Evolutionary conservation across 345 rosid species (phyloP), one percentile per base, ranked within the genome.

Genomic region (Reutealis trisperma): DNA sequence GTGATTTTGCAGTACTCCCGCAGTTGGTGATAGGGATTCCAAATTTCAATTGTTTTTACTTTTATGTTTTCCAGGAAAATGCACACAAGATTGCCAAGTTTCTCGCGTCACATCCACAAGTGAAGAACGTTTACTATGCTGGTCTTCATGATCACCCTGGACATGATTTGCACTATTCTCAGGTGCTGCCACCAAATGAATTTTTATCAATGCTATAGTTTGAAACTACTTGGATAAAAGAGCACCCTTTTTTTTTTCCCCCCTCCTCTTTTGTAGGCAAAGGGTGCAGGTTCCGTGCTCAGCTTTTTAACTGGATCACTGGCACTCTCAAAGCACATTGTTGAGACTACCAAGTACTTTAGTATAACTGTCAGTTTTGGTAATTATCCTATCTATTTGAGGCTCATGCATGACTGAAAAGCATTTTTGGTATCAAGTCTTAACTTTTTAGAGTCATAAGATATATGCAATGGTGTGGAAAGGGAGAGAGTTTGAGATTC

Each of bases 321-420:
- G 42, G 88, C 90, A 0, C 90, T 96, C 65, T 96, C 97, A 1
- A 96, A 96, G 83, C 97, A 94, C 73, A 70, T 93, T 76, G 98
- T 92, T 27, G 97, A 96, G 85, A 77, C 90, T 67, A 92, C 99
- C 37, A 92, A 92, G 76, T 92, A 88, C 86, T 96, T 96, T 84
- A 92, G 98, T 86, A 90, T 92, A 59, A 89, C 99, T 44, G 99
- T 96, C 81, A 96, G 98, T 83, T 96, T 94, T 72, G 99, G 99
- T 96, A 85, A 94, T 75, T 3, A 60, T 21, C n/a, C 78, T 66
- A 79, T 63, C 75, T 65, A 8, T 58, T 70, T n/a, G 2, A 73
- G 44, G n/a, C 51, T 60, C 30, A 6, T 72, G 74, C 61, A 47
- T 22, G 52, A 22, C 21, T 71, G 16, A 21, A 49, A 12, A 30